Conservation (phyloP, 352 stramenopile genomes). For the Globisporangium okanoganense region DNA sequence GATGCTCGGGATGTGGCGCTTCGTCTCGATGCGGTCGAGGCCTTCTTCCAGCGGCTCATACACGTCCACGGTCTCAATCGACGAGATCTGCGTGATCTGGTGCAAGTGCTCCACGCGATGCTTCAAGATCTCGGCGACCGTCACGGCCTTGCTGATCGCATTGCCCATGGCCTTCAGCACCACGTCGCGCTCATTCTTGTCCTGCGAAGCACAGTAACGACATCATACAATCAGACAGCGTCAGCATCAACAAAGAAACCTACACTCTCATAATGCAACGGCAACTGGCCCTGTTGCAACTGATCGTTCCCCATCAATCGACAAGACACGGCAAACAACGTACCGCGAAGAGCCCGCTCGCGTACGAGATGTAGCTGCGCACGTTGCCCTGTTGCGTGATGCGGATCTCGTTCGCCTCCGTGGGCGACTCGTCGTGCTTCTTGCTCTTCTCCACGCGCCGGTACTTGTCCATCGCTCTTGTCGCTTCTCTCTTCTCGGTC, state of each 20-base stretch:
- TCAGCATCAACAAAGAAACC: neutral
- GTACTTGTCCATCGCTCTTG: constrained; percentile 79
- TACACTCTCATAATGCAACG: neutral
- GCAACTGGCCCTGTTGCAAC: neutral
- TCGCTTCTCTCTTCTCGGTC: neutral
- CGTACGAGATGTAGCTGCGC: constrained; percentile 79
- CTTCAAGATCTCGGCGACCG: constrained; percentile 82
- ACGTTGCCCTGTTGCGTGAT: constrained; percentile 83
- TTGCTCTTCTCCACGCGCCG: constrained; percentile 65
- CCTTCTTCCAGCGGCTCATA: constrained; percentile 86
- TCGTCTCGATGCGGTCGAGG: constrained; percentile 73
- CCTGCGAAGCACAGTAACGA: constrained; percentile 25
- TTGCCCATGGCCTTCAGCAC: constrained; percentile 83
- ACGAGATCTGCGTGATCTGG: constrained; percentile 76
- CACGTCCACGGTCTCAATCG: constrained; percentile 74
- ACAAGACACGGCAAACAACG: constrained; percentile 1
- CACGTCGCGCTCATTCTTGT: constrained; percentile 57
- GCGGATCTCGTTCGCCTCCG: constrained; percentile 72
- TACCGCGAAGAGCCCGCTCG: constrained; percentile 66
- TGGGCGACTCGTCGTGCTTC: constrained; percentile 35
- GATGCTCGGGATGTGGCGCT: constrained; percentile 69
- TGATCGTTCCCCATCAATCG: neutral
- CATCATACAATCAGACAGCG: neutral
- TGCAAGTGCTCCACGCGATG: constrained; percentile 67
- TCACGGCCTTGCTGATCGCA: constrained; percentile 84